Evolutionary conservation across 164 flowering plant genomes (phyloP), one percentile per base, ranked within the genome.

Genomic region (Umbellularia californica): DNA sequence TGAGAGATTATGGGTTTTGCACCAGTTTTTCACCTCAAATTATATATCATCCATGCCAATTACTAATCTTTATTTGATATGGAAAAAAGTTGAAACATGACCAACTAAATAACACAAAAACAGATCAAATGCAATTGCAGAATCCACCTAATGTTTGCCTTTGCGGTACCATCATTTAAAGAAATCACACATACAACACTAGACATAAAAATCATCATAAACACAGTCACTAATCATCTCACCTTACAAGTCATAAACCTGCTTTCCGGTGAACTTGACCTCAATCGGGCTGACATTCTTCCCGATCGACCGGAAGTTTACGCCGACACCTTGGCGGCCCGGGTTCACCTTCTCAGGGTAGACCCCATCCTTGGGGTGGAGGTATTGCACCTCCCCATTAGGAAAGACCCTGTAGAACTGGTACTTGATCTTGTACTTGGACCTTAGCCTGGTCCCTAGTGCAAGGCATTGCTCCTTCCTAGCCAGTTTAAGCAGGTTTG

Each of bases 321-420:
- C 77, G 0, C 96, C 97, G 2, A 93, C 99, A 0, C 98, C 98
- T 73, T 88, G 82, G 27, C 99, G 88, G 0, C 99, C 99, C 0
- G 92, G 84, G 84, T 95, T 95, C 72, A 92, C 99, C 89, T 95
- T 95, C 88, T 95, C 99, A 0, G 97, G 99, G 85, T 95, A 95
- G n/a, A 95, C 98, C 2, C 99, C 99, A 80, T 95, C 99, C 75
- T 95, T 95, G 0, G 99, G 99, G 83, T 95, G 99, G 76, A 95
- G 81, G 69, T 95, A 95, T 62, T 95, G 99, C 23, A 95, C 99
- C 82, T 95, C 98, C 3, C 99, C 99, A 76, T 90, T 95, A 15
- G 98, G 99, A 80, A 95, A 93, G 13, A 93, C 99, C 88, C 99
- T 85, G 84, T 95, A 95, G 77, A 95, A 95, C 75, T 95, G 99